Percentiles rank a stretch among this genome's conserved stretches.
Conservation (phyloP, 1,284 basidiomycete genomes). For the Naganishia cerealis region DNA sequence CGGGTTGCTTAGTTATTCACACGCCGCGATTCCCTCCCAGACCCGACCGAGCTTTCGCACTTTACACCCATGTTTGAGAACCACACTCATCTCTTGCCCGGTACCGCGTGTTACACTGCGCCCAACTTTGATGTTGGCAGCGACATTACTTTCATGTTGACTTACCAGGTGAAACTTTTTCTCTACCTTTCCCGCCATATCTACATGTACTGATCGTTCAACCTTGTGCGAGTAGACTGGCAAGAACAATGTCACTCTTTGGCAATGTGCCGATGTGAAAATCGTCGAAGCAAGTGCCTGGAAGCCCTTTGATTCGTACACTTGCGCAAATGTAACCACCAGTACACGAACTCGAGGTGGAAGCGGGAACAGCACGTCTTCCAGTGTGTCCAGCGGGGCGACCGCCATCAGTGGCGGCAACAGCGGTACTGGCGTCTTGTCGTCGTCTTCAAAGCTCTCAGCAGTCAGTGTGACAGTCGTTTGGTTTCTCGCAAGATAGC, state of each 20-base stretch:
- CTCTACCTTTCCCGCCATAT: not conserved
- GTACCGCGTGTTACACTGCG: constrained; percentile 26
- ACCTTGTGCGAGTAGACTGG: not conserved
- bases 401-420: not conserved
- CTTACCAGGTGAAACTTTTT: constrained; percentile 10
- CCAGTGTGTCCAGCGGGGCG: not conserved
- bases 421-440: constrained; percentile 10
- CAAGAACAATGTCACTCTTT: constrained; percentile 11
- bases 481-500: not conserved
- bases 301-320: constrained; percentile 22
- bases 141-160: constrained; percentile 27
- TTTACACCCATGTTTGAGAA: constrained; percentile 27
- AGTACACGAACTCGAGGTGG: constrained; percentile 25
- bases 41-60: constrained; percentile 26
- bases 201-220: not conserved
- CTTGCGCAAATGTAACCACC: constrained; percentile 18
- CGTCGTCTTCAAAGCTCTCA: constrained; percentile 13
- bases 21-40: not conserved
- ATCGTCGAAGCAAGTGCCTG: constrained; percentile 25
- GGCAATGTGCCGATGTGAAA: constrained; percentile 28
- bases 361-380: constrained; percentile 20
- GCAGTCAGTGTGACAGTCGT: constrained; percentile 1
- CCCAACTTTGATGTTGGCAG: constrained; percentile 18
- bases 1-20: not conserved
- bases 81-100: constrained; percentile 23